A percentile compares a stretch with the other conserved stretches of the same genome.
Conservation (phyloP, 2,329 filamentous ascomycete genomes). For the Xylariomycetidae sp. region DNA sequence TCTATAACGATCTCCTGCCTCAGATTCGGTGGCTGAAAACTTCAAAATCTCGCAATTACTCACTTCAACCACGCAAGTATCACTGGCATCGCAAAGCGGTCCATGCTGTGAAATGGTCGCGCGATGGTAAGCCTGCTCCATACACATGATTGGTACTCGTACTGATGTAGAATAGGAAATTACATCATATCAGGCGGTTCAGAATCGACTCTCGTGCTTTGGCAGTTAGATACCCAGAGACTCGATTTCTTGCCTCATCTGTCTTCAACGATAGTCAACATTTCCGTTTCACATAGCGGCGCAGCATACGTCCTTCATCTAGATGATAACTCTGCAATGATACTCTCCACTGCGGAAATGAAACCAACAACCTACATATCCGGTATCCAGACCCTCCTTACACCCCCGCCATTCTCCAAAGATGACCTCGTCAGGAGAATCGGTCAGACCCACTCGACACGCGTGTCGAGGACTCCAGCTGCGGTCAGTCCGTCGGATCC, state of each 20-base stretch:
- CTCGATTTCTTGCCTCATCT: slow-evolving; percentile 87
- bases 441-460: slow-evolving; percentile 41
- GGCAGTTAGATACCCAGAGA: slow-evolving; percentile 86
- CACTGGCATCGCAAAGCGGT: slow-evolving; percentile 92
- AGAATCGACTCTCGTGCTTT: slow-evolving; percentile 84
- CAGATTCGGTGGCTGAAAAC: slow-evolving; percentile 46
- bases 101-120: slow-evolving; percentile 83
- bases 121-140: slow-evolving; percentile 62
- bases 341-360: slow-evolving; percentile 85
- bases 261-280: slow-evolving; percentile 75
- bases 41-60: slow-evolving; percentile 37
- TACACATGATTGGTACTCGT: slow-evolving; percentile 14
- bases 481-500: slow-evolving; percentile 58
- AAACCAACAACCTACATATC: slow-evolving; percentile 79
- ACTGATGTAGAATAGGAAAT: slow-evolving; percentile 59
- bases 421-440: slow-evolving; percentile 50
- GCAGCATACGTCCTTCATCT: slow-evolving; percentile 80
- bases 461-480: slow-evolving; percentile 49
- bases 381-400: slow-evolving; percentile 66
- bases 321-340: slow-evolving; percentile 87
- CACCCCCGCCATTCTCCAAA: slow-evolving; percentile 45
- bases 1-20: slow-evolving; percentile 72
- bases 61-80: slow-evolving; percentile 58
- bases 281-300: slow-evolving; percentile 75
- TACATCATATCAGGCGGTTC: slow-evolving; percentile 91